phyloP scores from a whole-genome alignment of 352 stramenopile species.

The Phytophthora pinifolia region DNA sequence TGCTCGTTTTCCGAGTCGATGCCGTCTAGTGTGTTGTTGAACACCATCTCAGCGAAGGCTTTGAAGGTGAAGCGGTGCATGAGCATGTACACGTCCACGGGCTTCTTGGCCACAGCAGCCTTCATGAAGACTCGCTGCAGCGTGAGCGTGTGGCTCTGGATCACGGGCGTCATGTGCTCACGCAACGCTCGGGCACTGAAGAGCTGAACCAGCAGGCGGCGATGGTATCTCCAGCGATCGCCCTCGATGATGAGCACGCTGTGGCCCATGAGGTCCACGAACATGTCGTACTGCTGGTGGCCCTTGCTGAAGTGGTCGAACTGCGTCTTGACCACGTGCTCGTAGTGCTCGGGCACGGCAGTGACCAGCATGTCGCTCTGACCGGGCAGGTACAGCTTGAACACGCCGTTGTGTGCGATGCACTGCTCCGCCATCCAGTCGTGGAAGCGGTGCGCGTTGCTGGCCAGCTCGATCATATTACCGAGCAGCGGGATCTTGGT shows the following conservation, averaged over 20 bases:
- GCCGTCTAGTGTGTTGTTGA: slow-evolving; percentile 38
- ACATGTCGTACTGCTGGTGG: slow-evolving; percentile 35
- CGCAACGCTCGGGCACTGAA: slow-evolving; percentile 44
- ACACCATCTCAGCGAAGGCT: slow-evolving; percentile 47
- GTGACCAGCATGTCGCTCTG: slow-evolving; percentile 42
- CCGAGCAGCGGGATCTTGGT: slow-evolving; percentile 35
- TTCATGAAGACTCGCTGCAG: slow-evolving; percentile 34
- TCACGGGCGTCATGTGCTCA: slow-evolving; percentile 40
- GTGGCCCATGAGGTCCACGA: slow-evolving; percentile 52
- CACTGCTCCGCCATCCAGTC: slow-evolving; percentile 44
- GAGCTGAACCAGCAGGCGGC: slow-evolving; percentile 39
- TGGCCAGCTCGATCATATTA: slow-evolving; percentile 34
- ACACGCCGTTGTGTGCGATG: slow-evolving; percentile 31
- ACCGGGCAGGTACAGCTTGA: slow-evolving; percentile 39
- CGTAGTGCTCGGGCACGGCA: slow-evolving; percentile 47
- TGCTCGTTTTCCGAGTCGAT: slow-evolving; percentile 45
- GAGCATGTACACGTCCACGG: slow-evolving; percentile 38
- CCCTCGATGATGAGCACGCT: slow-evolving; percentile 49
- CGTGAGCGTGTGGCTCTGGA: slow-evolving; percentile 34
- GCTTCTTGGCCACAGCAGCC: slow-evolving; percentile 15
- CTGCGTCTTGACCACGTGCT: slow-evolving; percentile 58
- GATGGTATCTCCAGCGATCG: slow-evolving; percentile 48
- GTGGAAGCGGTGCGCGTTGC: slow-evolving; percentile 33
- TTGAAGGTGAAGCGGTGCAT: slow-evolving; percentile 51
- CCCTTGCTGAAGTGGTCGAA: slow-evolving; percentile 59